Evolutionary conservation across 805 yeast genomes (phyloP), one percentile per base, ranked within the genome.

Genomic region (Teunomyces pallodes): DNA sequence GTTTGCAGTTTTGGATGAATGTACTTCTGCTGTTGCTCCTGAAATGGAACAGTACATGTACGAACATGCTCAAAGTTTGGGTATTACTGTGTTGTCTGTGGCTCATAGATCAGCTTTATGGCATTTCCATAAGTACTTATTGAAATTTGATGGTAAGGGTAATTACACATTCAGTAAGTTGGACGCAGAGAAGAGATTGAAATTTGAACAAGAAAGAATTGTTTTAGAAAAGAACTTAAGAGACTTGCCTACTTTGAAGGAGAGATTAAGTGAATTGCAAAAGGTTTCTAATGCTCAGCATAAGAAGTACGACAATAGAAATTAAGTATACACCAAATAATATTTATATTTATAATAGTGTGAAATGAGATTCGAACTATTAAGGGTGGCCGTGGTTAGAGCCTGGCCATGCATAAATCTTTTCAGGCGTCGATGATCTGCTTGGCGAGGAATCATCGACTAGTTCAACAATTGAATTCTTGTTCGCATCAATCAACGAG

Each of bases 1-100:
- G 65, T 91, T 90, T 75, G 98, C 98, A 0, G 96, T 91, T 24
- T 73, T 91, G 54, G 98, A 91, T 69, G 98, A 91, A 71, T 91
- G 97, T 66, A 91, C 98, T 0, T 89, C 96, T 3, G 92, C 96
- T 1, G 96, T 91, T 2, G 84, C 97, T 0, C 88, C 94, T 9
- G 87, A 86, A 51, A 85, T 90, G 82, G 98, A 91, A 63, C 89
- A 86, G 52, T 82, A 84, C 57, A 90, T 92, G 88, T 91, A 91
- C 60, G 67, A 82, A 45, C 86, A 86, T 59, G 96, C 97, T 0
- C 87, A 86, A 61, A 72, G 76, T 13, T 73, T 87, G 52, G 88
- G 89, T 0, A 90, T 90, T 48, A 87, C 96, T 0, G 77, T 91
- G 14, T 70, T 91, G 33, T 89, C 96, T 0, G 97, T 91, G 8